Percentiles rank a stretch among this genome's conserved stretches.
Conservation (phyloP, 2,329 filamentous ascomycete genomes). For the Cordyceps cicadae region DNA sequence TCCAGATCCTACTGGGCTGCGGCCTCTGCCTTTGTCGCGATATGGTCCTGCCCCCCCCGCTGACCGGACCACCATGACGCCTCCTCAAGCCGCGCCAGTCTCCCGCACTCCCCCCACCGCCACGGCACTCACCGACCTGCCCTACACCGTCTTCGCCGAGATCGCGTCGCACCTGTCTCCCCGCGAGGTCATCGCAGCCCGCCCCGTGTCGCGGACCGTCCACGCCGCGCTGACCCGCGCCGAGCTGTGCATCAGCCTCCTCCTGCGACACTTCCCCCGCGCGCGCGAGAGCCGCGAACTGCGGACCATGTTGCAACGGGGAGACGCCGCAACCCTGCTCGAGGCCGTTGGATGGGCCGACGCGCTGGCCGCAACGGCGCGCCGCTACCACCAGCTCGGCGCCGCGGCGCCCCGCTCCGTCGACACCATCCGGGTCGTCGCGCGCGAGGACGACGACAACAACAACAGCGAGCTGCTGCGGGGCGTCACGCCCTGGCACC, state of each 20-base stretch:
- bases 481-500: conserved; percentile 37
- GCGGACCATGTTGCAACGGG: conserved; percentile 12
- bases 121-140: conserved; percentile 37
- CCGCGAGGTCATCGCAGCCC: conserved; percentile 41
- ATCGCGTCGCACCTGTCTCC: conserved; percentile 41
- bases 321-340: conserved; percentile 7
- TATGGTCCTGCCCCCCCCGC: not conserved
- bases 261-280: conserved; percentile 44
- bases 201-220: conserved; percentile 43
- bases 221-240: conserved; percentile 40
- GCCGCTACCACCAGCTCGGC: conserved; percentile 46
- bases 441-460: conserved; percentile 6
- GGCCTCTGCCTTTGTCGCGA: not conserved
- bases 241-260: conserved; percentile 36
- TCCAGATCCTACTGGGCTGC: not conserved
- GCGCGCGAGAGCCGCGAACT: conserved; percentile 43
- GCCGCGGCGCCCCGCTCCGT: conserved; percentile 35
- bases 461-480: conserved; percentile 18
- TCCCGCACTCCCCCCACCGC: not conserved
- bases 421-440: conserved; percentile 14
- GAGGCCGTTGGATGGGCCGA: conserved; percentile 29
- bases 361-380: conserved; percentile 41
- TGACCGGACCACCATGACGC: no score
- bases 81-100: not conserved
- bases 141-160: conserved; percentile 51